Base-by-base conservation (phyloP, 345 rosid species). In the Boechera stricta region DNA sequence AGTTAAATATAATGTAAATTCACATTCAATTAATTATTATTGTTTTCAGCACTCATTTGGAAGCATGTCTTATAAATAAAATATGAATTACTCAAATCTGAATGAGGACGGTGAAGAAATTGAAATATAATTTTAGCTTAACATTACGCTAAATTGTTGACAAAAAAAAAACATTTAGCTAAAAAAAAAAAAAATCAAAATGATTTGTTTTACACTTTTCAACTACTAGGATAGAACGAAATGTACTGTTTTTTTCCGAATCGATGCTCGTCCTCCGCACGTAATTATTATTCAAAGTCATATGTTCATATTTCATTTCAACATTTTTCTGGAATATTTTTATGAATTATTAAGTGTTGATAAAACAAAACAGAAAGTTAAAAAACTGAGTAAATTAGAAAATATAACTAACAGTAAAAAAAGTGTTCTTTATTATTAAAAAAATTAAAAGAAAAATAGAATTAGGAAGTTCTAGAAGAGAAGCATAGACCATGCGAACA, bases 401-500 rank as follows among this genome's bases (percentile, higher is more conserved):
- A 18, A 16, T 16, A 16, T 16, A 35, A 35, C 54, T 69, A 69
- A 28, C 9, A 48, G 48, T 73, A 36, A 24, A 1, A 26, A 5
- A 21, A 31, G 16, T 52, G 6, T 18, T 26, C 10, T 41, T 36
- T 16, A 0, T 8, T 3, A 6, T 18, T 7, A 3, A 18, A 47
- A 47, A 47, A 2, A 47, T 21, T 1, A 48, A n/a, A n/a, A 47
- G 3, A 39, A 44, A 55, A 55, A 5, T 44, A 13, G 33, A 60
- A 38, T 26, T 10, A 39, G 41, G 13, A 55, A 64, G 53, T 71
- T 36, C 53, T 71, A 77, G 72, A 71, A 77, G 67, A 44, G 13
- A 21, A 63, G 74, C 21, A 18, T 59, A 28, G 62, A 67, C 67
- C 33, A 49, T 67, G 69, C 75, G 24, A 63, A 51, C 53, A 71